phyloP scores from a whole-genome alignment of 306 rosid species.

The Begonia peltatifolia region DNA sequence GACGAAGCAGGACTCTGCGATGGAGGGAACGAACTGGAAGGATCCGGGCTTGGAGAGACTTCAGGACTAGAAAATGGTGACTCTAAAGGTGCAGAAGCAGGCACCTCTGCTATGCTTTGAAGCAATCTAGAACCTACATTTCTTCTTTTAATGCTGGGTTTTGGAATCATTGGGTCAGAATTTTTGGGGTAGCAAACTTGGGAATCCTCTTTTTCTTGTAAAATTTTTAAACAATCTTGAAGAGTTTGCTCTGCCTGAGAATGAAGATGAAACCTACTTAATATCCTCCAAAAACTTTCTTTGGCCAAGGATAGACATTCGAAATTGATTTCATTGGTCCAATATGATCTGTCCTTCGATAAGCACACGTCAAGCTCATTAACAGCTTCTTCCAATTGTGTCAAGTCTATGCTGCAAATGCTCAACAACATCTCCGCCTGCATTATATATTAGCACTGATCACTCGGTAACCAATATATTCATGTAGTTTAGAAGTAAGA shows the following conservation, averaged over 20 bases:
- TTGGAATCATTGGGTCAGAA: constrained; percentile 21
- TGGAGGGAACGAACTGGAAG: constrained; percentile 8
- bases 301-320: constrained; percentile 20
- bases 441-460: not conserved
- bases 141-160: constrained; percentile 38
- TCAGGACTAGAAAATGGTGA: constrained; percentile 16
- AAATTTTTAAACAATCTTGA: constrained; percentile 49
- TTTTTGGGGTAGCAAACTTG: constrained; percentile 1
- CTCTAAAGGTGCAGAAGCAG: constrained; percentile 11
- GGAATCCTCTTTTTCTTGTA: constrained; percentile 28
- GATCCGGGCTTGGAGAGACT: constrained; percentile 14
- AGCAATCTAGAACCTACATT: constrained; percentile 26
- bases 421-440: constrained; percentile 64
- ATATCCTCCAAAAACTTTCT: constrained; percentile 28
- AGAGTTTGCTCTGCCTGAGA: constrained; percentile 41
- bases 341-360: constrained; percentile 18
- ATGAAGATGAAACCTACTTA: constrained; percentile 18
- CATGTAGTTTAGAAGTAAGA: not conserved
- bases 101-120: constrained; percentile 12
- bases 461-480: too few species aligned
- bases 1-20: constrained; percentile 5
- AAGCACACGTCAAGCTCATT: constrained; percentile 10
- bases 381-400: constrained; percentile 28
- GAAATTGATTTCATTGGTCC: constrained; percentile 16
- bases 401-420: constrained; percentile 49